A percentile compares a stretch with the other conserved stretches of the same genome.
Conservation (phyloP, 2,329 filamentous ascomycete genomes). For the Fusarium pininemorale region DNA sequence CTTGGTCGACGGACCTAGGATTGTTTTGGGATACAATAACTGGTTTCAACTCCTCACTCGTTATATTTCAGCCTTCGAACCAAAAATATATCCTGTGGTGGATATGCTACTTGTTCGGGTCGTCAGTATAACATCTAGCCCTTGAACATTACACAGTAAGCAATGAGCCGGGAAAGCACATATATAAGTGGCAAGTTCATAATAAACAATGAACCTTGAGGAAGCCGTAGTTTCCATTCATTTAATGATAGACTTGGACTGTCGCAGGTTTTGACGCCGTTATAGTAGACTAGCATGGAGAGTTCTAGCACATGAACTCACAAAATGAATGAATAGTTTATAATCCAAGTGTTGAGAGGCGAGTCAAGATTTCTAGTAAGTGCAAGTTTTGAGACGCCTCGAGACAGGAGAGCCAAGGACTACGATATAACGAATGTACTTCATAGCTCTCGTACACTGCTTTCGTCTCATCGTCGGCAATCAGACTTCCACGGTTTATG, state of each 20-base stretch:
- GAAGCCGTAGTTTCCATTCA: slow-evolving; percentile 47
- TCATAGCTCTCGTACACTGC: slow-evolving; percentile 38
- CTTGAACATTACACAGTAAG: background rate
- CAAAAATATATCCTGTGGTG: slow-evolving; percentile 50
- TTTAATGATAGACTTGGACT: slow-evolving; percentile 72
- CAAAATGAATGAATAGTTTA: slow-evolving; percentile 47
- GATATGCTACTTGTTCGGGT: background rate
- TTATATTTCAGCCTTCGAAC: slow-evolving; percentile 41
- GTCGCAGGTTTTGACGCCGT: slow-evolving; percentile 56
- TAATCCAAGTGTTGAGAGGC: slow-evolving; percentile 65
- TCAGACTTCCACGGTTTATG: background rate
- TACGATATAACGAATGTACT: slow-evolving; percentile 51
- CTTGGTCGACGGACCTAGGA: background rate
- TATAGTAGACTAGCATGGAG: slow-evolving; percentile 69
- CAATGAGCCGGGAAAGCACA: background rate
- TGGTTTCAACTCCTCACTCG: background rate
- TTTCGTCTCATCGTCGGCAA: background rate
- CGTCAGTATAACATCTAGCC: too few relatives aligned
- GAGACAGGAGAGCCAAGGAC: slow-evolving; percentile 62
- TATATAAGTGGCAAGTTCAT: background rate
- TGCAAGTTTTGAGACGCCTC: slow-evolving; percentile 67
- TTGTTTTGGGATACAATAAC: background rate
- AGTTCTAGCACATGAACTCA: slow-evolving; percentile 60
- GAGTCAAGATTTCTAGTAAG: slow-evolving; percentile 72
- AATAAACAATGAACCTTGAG: background rate